Conservation (phyloP, 768 basidiomycete genomes). For the Mycena latifolia region DNA sequence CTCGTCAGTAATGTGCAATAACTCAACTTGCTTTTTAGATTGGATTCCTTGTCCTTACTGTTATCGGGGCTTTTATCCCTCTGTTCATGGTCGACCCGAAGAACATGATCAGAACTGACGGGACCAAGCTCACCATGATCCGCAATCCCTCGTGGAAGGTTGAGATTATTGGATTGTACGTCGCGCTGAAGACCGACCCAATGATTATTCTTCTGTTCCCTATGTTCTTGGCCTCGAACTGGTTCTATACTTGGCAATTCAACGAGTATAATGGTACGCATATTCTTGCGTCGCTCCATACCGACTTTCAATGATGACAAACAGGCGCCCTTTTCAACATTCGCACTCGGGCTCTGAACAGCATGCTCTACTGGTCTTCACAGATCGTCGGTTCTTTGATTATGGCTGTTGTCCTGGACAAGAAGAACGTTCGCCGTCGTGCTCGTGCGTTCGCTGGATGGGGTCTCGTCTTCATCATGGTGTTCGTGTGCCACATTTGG, state of each 20-base stretch:
- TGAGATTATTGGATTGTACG: conserved; percentile 77
- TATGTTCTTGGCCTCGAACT: conserved; percentile 88
- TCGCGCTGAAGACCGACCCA: conserved; percentile 78
- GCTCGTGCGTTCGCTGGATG: conserved; percentile 80
- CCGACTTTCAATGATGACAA: not conserved
- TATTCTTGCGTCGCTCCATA: not conserved
- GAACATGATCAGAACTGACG: conserved; percentile 81
- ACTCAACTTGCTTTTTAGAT: conserved; percentile 60
- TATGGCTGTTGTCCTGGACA: conserved; percentile 80
- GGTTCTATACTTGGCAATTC: conserved; percentile 91
- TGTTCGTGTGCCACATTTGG: conserved; percentile 81
- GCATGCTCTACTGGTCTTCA: conserved; percentile 82
- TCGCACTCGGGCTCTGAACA: conserved; percentile 81
- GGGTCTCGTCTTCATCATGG: conserved; percentile 69
- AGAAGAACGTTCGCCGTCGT: conserved; percentile 66
- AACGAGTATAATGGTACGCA: conserved; percentile 75
- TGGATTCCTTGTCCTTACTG: conserved; percentile 78
- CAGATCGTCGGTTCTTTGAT: conserved; percentile 82
- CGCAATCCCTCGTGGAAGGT: conserved; percentile 84
- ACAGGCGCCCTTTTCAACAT: conserved; percentile 78
- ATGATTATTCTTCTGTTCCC: conserved; percentile 83
- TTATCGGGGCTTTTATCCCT: conserved; percentile 76
- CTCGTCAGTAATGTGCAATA: not conserved
- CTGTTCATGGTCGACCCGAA: conserved; percentile 78
- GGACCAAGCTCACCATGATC: conserved; percentile 71